These are phyloP conservation scores for Rhizopogon sp. DNA, from an alignment of 768 basidiomycete genomes.

Conservation along the genomic window DNA sequence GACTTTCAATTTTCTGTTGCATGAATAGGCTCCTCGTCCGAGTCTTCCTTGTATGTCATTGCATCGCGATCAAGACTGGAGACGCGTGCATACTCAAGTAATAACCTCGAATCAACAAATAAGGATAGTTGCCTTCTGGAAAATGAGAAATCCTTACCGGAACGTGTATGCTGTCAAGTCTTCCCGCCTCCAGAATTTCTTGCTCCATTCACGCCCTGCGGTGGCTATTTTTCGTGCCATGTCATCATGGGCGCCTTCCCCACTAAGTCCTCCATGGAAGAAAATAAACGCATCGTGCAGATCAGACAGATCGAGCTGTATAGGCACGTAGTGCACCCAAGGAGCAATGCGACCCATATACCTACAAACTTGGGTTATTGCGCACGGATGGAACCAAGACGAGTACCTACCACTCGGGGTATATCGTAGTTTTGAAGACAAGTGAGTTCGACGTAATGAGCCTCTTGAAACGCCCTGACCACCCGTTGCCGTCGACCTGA, in stretches of 20 bases:
- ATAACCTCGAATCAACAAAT: constrained; percentile 29
- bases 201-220: constrained; percentile 54
- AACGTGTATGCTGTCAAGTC: constrained; percentile 58
- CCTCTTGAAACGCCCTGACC: constrained; percentile 65
- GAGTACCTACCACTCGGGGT: constrained; percentile 53
- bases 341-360: constrained; percentile 46
- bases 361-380: constrained; percentile 22
- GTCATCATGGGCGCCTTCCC: constrained; percentile 57
- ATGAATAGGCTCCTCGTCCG: not conserved
- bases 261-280: constrained; percentile 60
- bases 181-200: constrained; percentile 52
- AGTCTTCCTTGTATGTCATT: constrained; percentile 29
- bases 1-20: not conserved
- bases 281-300: constrained; percentile 69
- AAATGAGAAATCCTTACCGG: constrained; percentile 32
- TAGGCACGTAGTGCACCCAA: constrained; percentile 65
- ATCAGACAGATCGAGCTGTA: constrained; percentile 53
- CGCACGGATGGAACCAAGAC: not conserved
- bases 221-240: constrained; percentile 52
- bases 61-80: constrained; percentile 40
- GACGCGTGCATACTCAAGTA: constrained; percentile 51
- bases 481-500: constrained; percentile 60
- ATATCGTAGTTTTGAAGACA: constrained; percentile 54
- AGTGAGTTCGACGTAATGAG: constrained; percentile 58
- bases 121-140: not conserved